Conservation (phyloP, 768 basidiomycete genomes). For the Podaxis carcinomalis region DNA sequence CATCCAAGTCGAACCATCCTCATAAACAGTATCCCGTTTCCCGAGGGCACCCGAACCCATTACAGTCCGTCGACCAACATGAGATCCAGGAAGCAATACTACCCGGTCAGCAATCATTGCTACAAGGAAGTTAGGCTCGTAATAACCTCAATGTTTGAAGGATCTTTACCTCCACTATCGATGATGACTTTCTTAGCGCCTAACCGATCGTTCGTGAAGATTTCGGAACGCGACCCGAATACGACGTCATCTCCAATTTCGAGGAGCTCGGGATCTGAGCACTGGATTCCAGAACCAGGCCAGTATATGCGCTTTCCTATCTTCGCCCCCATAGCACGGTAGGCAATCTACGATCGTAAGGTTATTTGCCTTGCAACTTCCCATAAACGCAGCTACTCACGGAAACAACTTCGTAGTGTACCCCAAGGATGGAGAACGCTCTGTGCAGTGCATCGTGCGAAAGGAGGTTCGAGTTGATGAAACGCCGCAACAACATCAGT, state of each 20-base stretch:
- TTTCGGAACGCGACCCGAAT: slow-evolving; percentile 41
- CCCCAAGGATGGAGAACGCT: slow-evolving; percentile 39
- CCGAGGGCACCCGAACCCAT: slow-evolving; percentile 46
- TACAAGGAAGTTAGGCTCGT: slow-evolving; percentile 10
- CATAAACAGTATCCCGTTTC: slow-evolving; percentile 35
- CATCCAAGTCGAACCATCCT: slow-evolving; percentile 43
- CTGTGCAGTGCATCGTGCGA: slow-evolving; percentile 30
- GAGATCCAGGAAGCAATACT: slow-evolving; percentile 38
- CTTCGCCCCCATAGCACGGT: slow-evolving; percentile 47
- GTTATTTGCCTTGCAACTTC: not conserved
- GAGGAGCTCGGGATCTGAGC: slow-evolving; percentile 42
- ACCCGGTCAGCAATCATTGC: slow-evolving; percentile 50
- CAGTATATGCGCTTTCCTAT: slow-evolving; percentile 45
- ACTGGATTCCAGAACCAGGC: slow-evolving; percentile 43
- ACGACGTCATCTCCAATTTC: slow-evolving; percentile 47
- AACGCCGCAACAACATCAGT: slow-evolving; percentile 28
- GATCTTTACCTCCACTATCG: slow-evolving; percentile 30
- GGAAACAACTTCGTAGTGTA: slow-evolving; percentile 43
- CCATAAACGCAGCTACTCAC: slow-evolving; percentile 18
- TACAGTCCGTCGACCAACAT: slow-evolving; percentile 34
- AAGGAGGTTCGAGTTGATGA: slow-evolving; percentile 33
- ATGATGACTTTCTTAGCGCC: slow-evolving; percentile 37
- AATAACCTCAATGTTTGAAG: not conserved
- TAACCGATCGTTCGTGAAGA: slow-evolving; percentile 39
- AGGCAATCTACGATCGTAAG: slow-evolving; percentile 24